These are phyloP conservation scores for Leccinum pachyderme DNA, from an alignment of 1,284 basidiomycete species.

Conservation along the genomic window DNA sequence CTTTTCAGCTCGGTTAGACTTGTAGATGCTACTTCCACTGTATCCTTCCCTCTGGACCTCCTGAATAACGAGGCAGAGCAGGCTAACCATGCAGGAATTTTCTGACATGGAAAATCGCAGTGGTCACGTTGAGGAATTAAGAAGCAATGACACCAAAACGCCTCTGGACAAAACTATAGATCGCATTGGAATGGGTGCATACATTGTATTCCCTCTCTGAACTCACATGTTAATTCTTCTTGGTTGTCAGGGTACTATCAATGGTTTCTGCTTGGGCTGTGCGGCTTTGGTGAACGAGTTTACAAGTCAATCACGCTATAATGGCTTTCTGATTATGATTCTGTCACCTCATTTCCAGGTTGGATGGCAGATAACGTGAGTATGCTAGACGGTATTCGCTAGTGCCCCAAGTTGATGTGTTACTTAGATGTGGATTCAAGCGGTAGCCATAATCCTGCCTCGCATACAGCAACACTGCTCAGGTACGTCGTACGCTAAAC, in stretches of 20 bases:
- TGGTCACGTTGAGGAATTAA: too few species aligned
- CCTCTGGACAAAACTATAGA: constrained; percentile 86
- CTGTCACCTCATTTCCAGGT: constrained; percentile 40
- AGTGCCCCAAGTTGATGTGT: neutral
- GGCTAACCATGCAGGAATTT: constrained; percentile 26
- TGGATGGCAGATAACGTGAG: constrained; percentile 41
- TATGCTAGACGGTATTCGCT: neutral
- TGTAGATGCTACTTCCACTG: too few species aligned
- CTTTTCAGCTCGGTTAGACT: too few species aligned
- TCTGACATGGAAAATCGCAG: constrained; percentile 36
- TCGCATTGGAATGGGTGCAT: constrained; percentile 81
- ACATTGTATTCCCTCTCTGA: neutral
- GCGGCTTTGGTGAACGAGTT: constrained; percentile 72
- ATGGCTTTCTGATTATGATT: neutral
- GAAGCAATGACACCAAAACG: constrained; percentile 48
- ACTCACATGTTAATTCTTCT: neutral
- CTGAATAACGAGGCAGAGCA: too few species aligned
- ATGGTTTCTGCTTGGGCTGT: constrained; percentile 78
- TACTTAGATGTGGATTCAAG: neutral
- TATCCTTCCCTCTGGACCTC: too few species aligned
- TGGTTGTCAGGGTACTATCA: constrained; percentile 61
- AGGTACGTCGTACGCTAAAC: neutral
- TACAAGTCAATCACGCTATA: neutral
- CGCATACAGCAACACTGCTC: neutral
- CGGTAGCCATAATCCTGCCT: neutral